Percentiles rank a stretch among this genome's conserved stretches.
Evolutionary conservation across 2,329 filamentous ascomycete species (phyloP).

Genomic region (Arthrobotrys entomopaga): DNA sequence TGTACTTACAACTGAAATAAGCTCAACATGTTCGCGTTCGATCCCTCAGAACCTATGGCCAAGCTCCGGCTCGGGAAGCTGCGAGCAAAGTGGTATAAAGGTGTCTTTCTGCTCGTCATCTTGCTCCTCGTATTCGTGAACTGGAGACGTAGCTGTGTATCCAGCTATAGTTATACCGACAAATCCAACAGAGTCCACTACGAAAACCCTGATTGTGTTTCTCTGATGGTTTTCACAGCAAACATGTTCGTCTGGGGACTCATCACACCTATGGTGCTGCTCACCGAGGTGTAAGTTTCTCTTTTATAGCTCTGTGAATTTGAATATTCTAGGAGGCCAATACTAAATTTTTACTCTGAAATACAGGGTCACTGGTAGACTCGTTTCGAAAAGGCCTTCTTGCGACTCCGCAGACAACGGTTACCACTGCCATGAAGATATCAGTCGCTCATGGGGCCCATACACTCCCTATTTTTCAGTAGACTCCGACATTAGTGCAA

Average conservation of each 20-base stretch:
- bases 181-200: slow-evolving; percentile 32
- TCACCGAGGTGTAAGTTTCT: slow-evolving; percentile 33
- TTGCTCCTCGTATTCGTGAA: slow-evolving; percentile 29
- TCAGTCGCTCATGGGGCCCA: slow-evolving; percentile 81
- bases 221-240: slow-evolving; percentile 34
- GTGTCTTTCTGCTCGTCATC: slow-evolving; percentile 27
- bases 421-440: slow-evolving; percentile 71
- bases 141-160: slow-evolving; percentile 51
- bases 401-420: slow-evolving; percentile 70
- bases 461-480: slow-evolving; percentile 87
- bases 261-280: slow-evolving; percentile 38
- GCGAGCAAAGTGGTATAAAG: slow-evolving; percentile 37
- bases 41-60: not conserved
- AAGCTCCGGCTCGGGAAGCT: slow-evolving; percentile 27
- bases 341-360: not conserved
- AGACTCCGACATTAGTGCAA: slow-evolving; percentile 65
- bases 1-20: not conserved
- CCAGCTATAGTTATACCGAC: slow-evolving; percentile 45
- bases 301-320: too few species aligned
- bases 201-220: slow-evolving; percentile 31
- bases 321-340: too few species aligned
- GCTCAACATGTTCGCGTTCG: slow-evolving; percentile 14
- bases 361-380: slow-evolving; percentile 24
- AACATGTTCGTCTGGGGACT: slow-evolving; percentile 52
- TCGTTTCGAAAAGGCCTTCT: slow-evolving; percentile 9